phyloP scores from a whole-genome alignment of 768 basidiomycete genomes.

The Tricholoma hemisulphureum region DNA sequence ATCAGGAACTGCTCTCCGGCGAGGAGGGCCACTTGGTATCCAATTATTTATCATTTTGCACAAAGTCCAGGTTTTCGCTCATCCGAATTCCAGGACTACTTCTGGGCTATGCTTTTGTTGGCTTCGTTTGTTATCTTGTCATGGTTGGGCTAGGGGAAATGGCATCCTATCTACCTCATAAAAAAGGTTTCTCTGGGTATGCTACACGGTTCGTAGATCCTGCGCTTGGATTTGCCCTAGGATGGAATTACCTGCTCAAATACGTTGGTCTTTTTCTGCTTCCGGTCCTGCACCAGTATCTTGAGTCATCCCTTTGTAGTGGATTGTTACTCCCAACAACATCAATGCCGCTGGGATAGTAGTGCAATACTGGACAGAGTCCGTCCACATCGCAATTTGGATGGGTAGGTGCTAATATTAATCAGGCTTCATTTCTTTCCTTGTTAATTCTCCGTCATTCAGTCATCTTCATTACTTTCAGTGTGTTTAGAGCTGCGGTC shows the following conservation, averaged over 20 bases:
- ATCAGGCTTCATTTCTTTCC: background rate
- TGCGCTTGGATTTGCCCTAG: constrained; percentile 64
- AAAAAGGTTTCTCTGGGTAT: constrained; percentile 60
- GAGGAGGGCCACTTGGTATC: constrained; percentile 53
- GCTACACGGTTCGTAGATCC: constrained; percentile 67
- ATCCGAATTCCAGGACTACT: constrained; percentile 19
- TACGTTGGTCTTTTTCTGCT: constrained; percentile 34
- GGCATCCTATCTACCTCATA: constrained; percentile 55
- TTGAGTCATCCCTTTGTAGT: constrained; percentile 25
- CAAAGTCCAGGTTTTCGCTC: background rate
- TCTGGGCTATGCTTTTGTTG: constrained; percentile 47
- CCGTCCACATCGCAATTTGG: constrained; percentile 50
- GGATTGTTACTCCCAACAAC: constrained; percentile 66
- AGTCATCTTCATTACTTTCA: constrained; percentile 60
- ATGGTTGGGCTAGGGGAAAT: constrained; percentile 56
- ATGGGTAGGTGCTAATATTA: constrained; percentile 43
- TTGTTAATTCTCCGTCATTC: constrained; percentile 7
- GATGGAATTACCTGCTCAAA: constrained; percentile 63
- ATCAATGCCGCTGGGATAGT: constrained; percentile 61
- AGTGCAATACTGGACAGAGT: constrained; percentile 46
- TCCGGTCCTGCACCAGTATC: background rate
- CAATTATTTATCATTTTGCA: background rate
- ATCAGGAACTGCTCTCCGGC: constrained; percentile 55
- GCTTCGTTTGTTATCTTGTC: constrained; percentile 57
- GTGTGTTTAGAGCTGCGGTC: constrained; percentile 28